phyloP scores from a whole-genome alignment of 768 basidiomycete genomes.

The Russula olivacea region DNA sequence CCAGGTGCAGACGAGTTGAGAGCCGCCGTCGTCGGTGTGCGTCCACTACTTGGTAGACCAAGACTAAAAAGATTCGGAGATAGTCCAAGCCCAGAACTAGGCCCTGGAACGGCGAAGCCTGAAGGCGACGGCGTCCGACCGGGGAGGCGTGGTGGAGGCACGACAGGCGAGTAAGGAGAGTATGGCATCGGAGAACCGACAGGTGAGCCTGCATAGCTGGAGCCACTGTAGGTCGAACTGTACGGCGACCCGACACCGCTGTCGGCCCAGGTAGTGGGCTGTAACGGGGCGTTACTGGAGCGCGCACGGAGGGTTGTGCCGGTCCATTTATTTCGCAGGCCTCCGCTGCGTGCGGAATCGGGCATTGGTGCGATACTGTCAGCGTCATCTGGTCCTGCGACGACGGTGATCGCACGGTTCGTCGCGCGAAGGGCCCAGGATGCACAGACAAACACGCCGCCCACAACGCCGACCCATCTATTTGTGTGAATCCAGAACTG shows the following conservation, averaged over 20 bases:
- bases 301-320: conserved; percentile 61
- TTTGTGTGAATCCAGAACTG: not conserved
- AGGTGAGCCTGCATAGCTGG: conserved; percentile 35
- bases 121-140: conserved; percentile 2
- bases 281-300: conserved; percentile 27
- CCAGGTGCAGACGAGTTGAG: conserved; percentile 26
- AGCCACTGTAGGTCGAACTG: conserved; percentile 6
- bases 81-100: conserved; percentile 16
- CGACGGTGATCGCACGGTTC: conserved; percentile 48
- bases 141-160: conserved; percentile 3
- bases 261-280: conserved; percentile 45
- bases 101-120: conserved; percentile 10
- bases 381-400: conserved; percentile 56
- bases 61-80: conserved; percentile 8
- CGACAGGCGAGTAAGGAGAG: conserved; percentile 31
- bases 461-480: conserved; percentile 85
- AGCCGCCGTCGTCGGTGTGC: conserved; percentile 29
- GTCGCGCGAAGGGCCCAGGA: conserved; percentile 44
- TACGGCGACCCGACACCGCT: conserved; percentile 38
- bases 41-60: conserved; percentile 2
- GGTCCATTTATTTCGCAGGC: conserved; percentile 60
- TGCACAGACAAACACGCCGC: conserved; percentile 77
- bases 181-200: conserved; percentile 29
- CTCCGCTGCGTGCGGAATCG: conserved; percentile 44
- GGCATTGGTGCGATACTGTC: conserved; percentile 65